Percentiles rank a stretch among this genome's conserved stretches.
Evolutionary conservation across 805 yeast species (phyloP).

Genomic region (Kodamaea sagamina): DNA sequence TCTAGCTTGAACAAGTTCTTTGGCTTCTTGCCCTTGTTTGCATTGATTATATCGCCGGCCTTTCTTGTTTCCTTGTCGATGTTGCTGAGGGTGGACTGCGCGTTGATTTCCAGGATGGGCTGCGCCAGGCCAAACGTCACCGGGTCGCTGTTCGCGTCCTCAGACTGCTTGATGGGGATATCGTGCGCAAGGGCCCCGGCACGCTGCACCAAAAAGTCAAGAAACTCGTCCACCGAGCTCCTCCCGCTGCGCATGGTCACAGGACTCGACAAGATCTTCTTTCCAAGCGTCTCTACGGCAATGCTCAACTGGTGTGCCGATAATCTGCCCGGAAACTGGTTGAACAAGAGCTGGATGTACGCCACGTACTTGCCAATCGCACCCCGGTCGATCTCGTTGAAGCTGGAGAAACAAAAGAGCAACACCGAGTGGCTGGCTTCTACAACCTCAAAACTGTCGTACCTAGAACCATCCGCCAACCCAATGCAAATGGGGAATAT

Average conservation of each 20-base stretch:
- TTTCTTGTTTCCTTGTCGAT: conserved; percentile 23
- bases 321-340: conserved; percentile 58
- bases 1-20: conserved; percentile 26
- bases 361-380: conserved; percentile 24
- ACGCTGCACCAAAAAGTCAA: conserved; percentile 43
- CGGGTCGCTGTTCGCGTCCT: neutral
- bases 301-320: conserved; percentile 57
- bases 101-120: conserved; percentile 39
- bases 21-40: conserved; percentile 36
- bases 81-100: conserved; percentile 36
- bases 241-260: conserved; percentile 12
- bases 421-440: conserved; percentile 69
- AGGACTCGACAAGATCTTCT: conserved; percentile 34
- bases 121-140: conserved; percentile 27
- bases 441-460: conserved; percentile 34
- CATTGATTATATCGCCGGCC: conserved; percentile 26
- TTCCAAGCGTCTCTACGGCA: conserved; percentile 59
- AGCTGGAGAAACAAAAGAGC: conserved; percentile 36
- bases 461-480: conserved; percentile 27
- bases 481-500: conserved; percentile 35
- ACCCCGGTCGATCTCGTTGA: conserved; percentile 15
- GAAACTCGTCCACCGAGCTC: conserved; percentile 27
- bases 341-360: conserved; percentile 49
- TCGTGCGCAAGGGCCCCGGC: conserved; percentile 42
- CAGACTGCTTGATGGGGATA: conserved; percentile 18